A percentile compares a stretch with the other conserved stretches of the same genome.
phyloP scores from a whole-genome alignment of 2,329 filamentous ascomycete species.

The Setomelanomma holmii region DNA sequence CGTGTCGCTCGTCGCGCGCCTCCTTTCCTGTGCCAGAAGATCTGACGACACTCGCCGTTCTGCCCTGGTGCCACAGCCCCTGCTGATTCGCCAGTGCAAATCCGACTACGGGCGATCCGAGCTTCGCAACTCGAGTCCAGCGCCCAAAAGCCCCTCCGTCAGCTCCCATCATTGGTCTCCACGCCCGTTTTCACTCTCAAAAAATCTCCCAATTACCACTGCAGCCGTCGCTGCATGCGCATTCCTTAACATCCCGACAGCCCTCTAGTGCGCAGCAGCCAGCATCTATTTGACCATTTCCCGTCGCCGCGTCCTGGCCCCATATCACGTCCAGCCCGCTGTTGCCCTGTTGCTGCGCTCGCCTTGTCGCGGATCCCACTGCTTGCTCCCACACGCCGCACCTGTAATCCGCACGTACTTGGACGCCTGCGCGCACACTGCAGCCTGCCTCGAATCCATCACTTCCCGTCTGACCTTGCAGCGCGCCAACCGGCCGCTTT shows the following conservation, averaged over 20 bases:
- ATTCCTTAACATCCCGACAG: slow-evolving; percentile 24
- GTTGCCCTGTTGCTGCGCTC: no score
- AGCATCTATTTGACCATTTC: neutral
- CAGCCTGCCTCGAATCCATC: slow-evolving; percentile 9
- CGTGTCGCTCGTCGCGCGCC: neutral
- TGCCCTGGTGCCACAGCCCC: slow-evolving; percentile 3
- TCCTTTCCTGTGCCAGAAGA: no score
- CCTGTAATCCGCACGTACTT: slow-evolving; percentile 24
- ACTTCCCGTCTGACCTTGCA: slow-evolving; percentile 21
- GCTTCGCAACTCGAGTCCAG: slow-evolving; percentile 27
- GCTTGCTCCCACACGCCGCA: slow-evolving; percentile 17
- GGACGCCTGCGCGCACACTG: slow-evolving; percentile 18
- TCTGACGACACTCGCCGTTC: slow-evolving; percentile 8
- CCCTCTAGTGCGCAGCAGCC: slow-evolving; percentile 34
- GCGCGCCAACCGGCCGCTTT: slow-evolving; percentile 30
- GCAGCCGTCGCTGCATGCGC: slow-evolving; percentile 35
- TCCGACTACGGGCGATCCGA: slow-evolving; percentile 23
- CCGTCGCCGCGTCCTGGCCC: slow-evolving; percentile 20
- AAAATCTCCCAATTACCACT: slow-evolving; percentile 18
- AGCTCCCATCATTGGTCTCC: slow-evolving; percentile 37
- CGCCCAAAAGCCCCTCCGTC: slow-evolving; percentile 31
- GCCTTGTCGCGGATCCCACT: slow-evolving; percentile 17
- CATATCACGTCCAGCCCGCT: slow-evolving; percentile 30
- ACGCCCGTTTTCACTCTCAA: slow-evolving; percentile 23
- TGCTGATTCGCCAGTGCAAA: slow-evolving; percentile 2